Evolutionary conservation across 306 rosid genomes (phyloP).

Genomic region (Begonia fuchsioides): DNA sequence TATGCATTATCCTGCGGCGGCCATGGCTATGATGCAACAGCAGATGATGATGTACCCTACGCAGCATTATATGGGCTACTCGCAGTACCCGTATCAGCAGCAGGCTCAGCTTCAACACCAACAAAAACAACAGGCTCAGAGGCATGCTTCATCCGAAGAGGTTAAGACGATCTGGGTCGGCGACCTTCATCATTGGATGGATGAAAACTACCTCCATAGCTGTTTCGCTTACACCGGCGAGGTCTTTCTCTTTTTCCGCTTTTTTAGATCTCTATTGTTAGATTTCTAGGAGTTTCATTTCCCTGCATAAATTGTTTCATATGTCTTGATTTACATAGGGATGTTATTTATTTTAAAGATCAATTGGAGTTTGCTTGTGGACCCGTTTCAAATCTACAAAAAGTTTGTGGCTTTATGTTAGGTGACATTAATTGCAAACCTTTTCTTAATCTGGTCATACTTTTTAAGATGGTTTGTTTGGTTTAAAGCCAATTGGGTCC

Average conservation of each 20-base stretch:
- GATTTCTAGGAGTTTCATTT: neutral
- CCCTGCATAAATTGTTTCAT: neutral
- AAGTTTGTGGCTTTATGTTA: neutral
- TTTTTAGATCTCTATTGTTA: neutral
- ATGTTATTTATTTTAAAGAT: neutral
- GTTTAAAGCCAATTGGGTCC: too few species aligned
- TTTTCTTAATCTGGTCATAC: too few species aligned
- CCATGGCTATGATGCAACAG: conserved; percentile 80
- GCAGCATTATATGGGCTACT: conserved; percentile 47
- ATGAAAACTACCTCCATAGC: conserved; percentile 42
- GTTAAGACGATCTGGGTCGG: conserved; percentile 33
- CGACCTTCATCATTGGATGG: conserved; percentile 76
- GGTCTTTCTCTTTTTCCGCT: conserved; percentile 12
- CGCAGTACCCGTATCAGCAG: conserved; percentile 27
- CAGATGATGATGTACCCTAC: conserved; percentile 73
- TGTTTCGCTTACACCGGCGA: conserved; percentile 63
- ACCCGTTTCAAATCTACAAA: neutral
- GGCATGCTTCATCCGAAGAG: conserved; percentile 13
- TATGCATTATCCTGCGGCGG: conserved; percentile 63
- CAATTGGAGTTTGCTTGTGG: neutral
- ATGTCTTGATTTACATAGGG: neutral
- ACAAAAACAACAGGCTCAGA: conserved; percentile 11
- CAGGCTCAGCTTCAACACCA: conserved; percentile 17
- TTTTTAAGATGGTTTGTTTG: too few species aligned
- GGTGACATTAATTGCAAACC: too few species aligned